Percentiles rank a stretch among this genome's conserved stretches.
phyloP scores from a whole-genome alignment of 106 monocot species.

The Chionographis japonica region DNA sequence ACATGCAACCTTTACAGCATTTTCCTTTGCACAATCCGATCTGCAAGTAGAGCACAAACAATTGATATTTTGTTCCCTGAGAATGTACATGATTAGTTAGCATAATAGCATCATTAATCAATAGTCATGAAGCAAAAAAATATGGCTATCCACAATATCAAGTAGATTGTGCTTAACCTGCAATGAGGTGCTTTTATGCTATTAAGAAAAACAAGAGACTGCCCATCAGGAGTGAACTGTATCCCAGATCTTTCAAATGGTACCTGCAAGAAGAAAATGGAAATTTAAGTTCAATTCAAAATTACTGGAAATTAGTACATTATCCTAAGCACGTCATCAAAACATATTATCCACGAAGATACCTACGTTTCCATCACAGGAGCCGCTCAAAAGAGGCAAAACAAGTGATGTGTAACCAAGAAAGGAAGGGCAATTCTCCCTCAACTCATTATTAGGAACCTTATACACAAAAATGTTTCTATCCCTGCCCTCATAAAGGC shows the following conservation, averaged over 20 bases:
- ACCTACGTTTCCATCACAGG: slow-evolving; percentile 40
- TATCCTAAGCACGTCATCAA: neutral
- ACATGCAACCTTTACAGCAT: slow-evolving; percentile 53
- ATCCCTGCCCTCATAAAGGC: slow-evolving; percentile 26
- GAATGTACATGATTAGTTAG: slow-evolving; percentile 17
- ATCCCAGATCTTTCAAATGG: slow-evolving; percentile 53
- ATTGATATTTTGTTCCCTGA: slow-evolving; percentile 52
- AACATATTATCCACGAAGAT: neutral
- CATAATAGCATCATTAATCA: neutral
- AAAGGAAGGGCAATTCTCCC: slow-evolving; percentile 49
- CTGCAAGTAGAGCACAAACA: slow-evolving; percentile 71
- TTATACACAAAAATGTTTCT: slow-evolving; percentile 64
- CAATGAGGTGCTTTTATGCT: slow-evolving; percentile 75
- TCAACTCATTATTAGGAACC: slow-evolving; percentile 24
- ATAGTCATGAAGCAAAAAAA: neutral
- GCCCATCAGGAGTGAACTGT: slow-evolving; percentile 57
- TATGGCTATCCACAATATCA: neutral
- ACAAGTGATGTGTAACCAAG: slow-evolving; percentile 64
- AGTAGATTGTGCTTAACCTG: slow-evolving; percentile 46
- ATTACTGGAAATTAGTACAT: neutral
- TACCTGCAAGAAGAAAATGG: slow-evolving; percentile 33
- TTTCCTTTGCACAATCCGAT: slow-evolving; percentile 30
- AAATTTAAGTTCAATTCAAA: slow-evolving; percentile 1
- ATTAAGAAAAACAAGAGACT: slow-evolving; percentile 52
- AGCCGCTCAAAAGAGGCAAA: slow-evolving; percentile 22